Conservation (phyloP, 1,284 basidiomycete species). For the Papiliotrema nemorosa region DNA sequence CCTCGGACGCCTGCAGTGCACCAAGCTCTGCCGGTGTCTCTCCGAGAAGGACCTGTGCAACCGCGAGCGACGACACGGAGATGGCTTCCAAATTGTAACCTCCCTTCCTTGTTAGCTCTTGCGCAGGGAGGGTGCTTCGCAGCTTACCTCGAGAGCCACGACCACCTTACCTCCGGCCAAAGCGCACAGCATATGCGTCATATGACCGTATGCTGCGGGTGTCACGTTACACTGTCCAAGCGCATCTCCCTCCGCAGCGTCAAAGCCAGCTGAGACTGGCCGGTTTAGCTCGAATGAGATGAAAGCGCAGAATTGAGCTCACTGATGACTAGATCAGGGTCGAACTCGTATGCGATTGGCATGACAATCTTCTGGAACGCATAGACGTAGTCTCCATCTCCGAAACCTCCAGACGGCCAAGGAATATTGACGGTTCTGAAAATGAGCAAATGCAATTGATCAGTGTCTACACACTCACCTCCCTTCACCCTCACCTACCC, state of each 20-base stretch:
- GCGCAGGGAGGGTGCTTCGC: neutral
- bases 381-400: constrained; percentile 92
- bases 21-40: constrained; percentile 73
- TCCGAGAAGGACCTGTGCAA: constrained; percentile 78
- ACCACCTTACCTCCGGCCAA: constrained; percentile 85
- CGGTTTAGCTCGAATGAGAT: constrained; percentile 4
- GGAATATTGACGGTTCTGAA: constrained; percentile 88
- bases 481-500: constrained; percentile 76
- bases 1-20: constrained; percentile 66
- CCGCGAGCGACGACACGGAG: constrained; percentile 79
- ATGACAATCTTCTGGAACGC: constrained; percentile 95
- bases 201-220: constrained; percentile 94
- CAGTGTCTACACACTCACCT: constrained; percentile 58
- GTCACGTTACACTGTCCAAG: constrained; percentile 87
- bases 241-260: constrained; percentile 88
- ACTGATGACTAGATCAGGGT: constrained; percentile 95
- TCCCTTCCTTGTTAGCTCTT: constrained; percentile 57
- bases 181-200: constrained; percentile 94
- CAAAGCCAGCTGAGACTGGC: constrained; percentile 93
- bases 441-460: neutral
- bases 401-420: constrained; percentile 85
- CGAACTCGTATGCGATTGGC: constrained; percentile 95
- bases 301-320: constrained; percentile 35
- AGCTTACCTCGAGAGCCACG: constrained; percentile 81
- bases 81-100: constrained; percentile 93